phyloP scores from a whole-genome alignment of 495 filamentous ascomycete genomes.

The Xylaria nigripes region DNA sequence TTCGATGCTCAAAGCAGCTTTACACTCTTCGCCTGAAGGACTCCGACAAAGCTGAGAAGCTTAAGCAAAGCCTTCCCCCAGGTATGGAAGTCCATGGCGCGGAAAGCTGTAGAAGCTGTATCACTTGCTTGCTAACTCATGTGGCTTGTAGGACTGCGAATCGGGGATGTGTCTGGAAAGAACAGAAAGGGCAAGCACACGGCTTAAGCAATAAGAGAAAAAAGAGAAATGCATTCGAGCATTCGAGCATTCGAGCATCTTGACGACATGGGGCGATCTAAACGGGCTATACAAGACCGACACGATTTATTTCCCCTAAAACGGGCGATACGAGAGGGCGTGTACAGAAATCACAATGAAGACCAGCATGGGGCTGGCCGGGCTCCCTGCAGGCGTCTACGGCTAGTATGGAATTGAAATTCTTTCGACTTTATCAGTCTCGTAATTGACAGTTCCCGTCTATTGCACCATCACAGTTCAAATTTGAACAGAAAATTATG shows the following conservation, averaged over 20 bases:
- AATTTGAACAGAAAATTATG: slow-evolving; percentile 9
- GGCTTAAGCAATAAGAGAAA: slow-evolving; percentile 17
- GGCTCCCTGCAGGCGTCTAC: slow-evolving; percentile 30
- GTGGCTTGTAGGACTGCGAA: slow-evolving; percentile 31
- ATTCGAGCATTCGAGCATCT: slow-evolving; percentile 10
- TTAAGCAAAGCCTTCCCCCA: slow-evolving; percentile 96
- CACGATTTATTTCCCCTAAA: slow-evolving; percentile 3
- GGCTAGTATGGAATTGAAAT: slow-evolving; percentile 33
- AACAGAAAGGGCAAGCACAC: slow-evolving; percentile 40
- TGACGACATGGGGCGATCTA: slow-evolving; percentile 14
- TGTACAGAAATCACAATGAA: slow-evolving; percentile 6
- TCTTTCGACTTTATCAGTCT: slow-evolving; percentile 21
- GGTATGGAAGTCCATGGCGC: slow-evolving; percentile 52
- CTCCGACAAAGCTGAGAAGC: slow-evolving; percentile 98
- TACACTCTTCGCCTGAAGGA: slow-evolving; percentile 98
- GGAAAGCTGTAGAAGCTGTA: too few relatives aligned
- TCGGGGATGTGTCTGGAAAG: slow-evolving; percentile 44
- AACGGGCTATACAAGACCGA: slow-evolving; percentile 22
- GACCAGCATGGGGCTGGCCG: slow-evolving; percentile 7
- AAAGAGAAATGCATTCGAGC: background rate
- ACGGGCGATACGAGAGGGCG: slow-evolving; percentile 5
- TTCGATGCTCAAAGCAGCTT: slow-evolving; percentile 87
- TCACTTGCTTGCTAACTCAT: slow-evolving; percentile 7
- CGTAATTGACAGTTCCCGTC: slow-evolving; percentile 24
- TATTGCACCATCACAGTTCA: slow-evolving; percentile 20